Conservation (phyloP, 73 alveolate species). For the Paramecium sexaurelia region DNA sequence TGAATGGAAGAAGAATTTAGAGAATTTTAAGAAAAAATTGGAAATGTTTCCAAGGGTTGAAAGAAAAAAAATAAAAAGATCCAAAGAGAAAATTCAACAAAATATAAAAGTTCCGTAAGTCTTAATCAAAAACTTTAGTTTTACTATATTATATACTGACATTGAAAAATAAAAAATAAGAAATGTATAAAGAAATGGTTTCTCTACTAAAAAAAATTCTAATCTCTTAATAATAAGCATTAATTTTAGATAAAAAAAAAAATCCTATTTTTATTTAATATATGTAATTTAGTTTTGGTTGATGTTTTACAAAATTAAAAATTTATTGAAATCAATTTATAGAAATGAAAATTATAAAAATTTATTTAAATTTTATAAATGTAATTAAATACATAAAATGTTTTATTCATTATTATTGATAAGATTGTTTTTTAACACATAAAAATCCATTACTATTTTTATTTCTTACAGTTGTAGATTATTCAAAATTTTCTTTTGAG, state of each 20-base stretch:
- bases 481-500: neutral
- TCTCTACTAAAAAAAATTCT: slow-evolving; percentile 48
- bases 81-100: neutral
- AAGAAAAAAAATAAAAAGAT: neutral
- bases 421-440: neutral
- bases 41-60: slow-evolving; percentile 41
- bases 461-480: neutral
- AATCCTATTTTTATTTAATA: too few species aligned
- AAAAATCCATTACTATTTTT: neutral
- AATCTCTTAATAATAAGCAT: slow-evolving; percentile 23
- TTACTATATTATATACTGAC: slow-evolving; percentile 50
- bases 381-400: too few species aligned
- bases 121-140: neutral
- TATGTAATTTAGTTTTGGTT: too few species aligned
- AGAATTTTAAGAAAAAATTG: slow-evolving; percentile 55
- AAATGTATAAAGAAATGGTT: slow-evolving; percentile 55
- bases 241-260: neutral
- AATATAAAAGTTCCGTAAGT: neutral
- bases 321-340: too few species aligned
- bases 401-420: too few species aligned
- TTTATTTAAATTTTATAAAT: too few species aligned
- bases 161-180: neutral
- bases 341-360: too few species aligned
- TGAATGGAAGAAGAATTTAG: slow-evolving; percentile 51
- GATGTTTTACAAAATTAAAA: too few species aligned